These are phyloP conservation scores for Microstegium vimineum DNA, from an alignment of 176 grass and related monocot genomes.

Conservation along the genomic window DNA sequence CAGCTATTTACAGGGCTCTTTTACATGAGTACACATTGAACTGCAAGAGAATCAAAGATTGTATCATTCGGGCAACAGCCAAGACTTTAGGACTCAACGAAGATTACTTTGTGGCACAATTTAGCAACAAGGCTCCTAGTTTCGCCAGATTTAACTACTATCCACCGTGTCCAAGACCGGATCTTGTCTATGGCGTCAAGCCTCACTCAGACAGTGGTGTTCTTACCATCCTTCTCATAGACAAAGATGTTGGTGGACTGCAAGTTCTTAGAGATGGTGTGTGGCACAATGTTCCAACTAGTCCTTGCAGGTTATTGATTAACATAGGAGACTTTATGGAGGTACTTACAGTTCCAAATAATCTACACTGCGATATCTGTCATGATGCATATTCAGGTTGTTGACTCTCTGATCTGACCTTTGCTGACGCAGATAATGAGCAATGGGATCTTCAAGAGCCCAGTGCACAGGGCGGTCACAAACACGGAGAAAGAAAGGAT, in stretches of 20 bases:
- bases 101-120: slow-evolving; percentile 22
- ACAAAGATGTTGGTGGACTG: slow-evolving; percentile 52
- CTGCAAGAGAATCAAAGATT: slow-evolving; percentile 31
- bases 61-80: slow-evolving; percentile 25
- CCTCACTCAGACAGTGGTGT: slow-evolving; percentile 46
- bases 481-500: slow-evolving; percentile 35
- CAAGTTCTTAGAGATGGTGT: slow-evolving; percentile 36
- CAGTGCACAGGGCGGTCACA: slow-evolving; percentile 42
- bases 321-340: slow-evolving; percentile 50
- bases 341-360: slow-evolving; percentile 27
- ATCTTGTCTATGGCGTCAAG: slow-evolving; percentile 49
- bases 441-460: slow-evolving; percentile 50
- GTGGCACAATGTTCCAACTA: slow-evolving; percentile 43
- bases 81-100: slow-evolving; percentile 26
- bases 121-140: slow-evolving; percentile 20
- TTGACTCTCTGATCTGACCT: not conserved
- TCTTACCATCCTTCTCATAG: slow-evolving; percentile 47
- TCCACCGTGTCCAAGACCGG: slow-evolving; percentile 46
- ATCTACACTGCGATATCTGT: not conserved
- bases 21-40: slow-evolving; percentile 39
- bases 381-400: not conserved
- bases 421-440: slow-evolving; percentile 15
- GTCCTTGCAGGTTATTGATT: slow-evolving; percentile 33
- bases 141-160: slow-evolving; percentile 52
- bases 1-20: slow-evolving; percentile 20